Base-by-base conservation (phyloP, 1,284 basidiomycete genomes). In the Cutaneotrichosporon spelunceum region DNA sequence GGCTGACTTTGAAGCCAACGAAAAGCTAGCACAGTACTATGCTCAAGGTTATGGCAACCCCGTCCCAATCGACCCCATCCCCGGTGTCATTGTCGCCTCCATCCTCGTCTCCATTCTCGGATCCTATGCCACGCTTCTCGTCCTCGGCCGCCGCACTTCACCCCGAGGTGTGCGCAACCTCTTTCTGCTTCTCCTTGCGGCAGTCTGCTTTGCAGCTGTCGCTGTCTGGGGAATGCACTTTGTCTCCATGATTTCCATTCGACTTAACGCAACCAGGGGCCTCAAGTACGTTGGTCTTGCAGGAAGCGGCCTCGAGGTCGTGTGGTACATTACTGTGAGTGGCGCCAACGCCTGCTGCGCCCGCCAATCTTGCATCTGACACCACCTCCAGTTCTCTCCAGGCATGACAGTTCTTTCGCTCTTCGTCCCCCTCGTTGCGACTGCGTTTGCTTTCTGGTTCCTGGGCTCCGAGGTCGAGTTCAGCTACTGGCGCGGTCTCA, bases 131-230 rank as follows among this genome's bases (percentile, higher is more conserved):
- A 82, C 81, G 7, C 76, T 82, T 3, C 73, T 82, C 33, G 70
- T 82, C 2, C 76, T 82, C 21, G 81, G 80, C 24, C 73, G 79
- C 58, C 72, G 81, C 53, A 82, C 81, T 8, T 72, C 73, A 33
- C 76, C 77, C 58, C 72, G 73, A 58, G 81, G 81, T 36, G 64
- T 72, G 56, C 69, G 77, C 39, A 82, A 82, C 70, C 68, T 79
- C 62, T 55, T 68, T n/a, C 69, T 82, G 23, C 77, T 82, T 52
- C 62, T 75, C 56, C 83, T 84, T 56, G 81, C 87, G 13, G 93
- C 91, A 33, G 83, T 85, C 53, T 89, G 91, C 60, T 94, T 93
- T 84, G 90, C 91, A 52, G 91, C 90, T 23, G 90, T 92, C 68
- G 90, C 88, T 68, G 89, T 80, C 14, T 81, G 77, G 79, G 75